Percentiles rank a stretch among this genome's conserved stretches.
Evolutionary conservation across 495 filamentous ascomycete species (phyloP).

Genomic region (Hypoxylon intermedium): DNA sequence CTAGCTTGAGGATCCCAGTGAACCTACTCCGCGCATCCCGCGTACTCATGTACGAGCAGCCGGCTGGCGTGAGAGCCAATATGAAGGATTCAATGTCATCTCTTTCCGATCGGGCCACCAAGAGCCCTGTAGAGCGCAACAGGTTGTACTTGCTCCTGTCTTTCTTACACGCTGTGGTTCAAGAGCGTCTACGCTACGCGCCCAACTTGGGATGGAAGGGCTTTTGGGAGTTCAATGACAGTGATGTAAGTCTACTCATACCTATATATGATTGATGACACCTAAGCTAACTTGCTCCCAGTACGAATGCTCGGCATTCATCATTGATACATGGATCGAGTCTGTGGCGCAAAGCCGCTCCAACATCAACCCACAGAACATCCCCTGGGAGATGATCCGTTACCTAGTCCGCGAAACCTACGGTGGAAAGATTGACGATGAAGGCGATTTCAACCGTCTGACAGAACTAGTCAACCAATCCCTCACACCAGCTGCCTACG

Average conservation of each 20-base stretch:
- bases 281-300: conserved; percentile 51
- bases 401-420: conserved; percentile 93
- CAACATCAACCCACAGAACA: conserved; percentile 89
- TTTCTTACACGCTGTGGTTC: conserved; percentile 94
- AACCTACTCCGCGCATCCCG: conserved; percentile 92
- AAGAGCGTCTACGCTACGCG: conserved; percentile 93
- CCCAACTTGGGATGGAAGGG: conserved; percentile 96
- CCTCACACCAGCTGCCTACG: conserved; percentile 86
- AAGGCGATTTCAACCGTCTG: conserved; percentile 80
- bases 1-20: conserved; percentile 94
- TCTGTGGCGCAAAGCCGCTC: conserved; percentile 78
- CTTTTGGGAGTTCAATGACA: conserved; percentile 99
- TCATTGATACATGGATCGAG: conserved; percentile 96
- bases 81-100: conserved; percentile 97
- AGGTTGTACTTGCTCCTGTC: conserved; percentile 89
- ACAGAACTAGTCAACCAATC: conserved; percentile 73
- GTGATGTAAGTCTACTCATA: conserved; percentile 75
- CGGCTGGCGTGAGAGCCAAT: conserved; percentile 93
- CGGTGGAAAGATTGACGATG: conserved; percentile 96
- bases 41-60: conserved; percentile 98
- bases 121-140: conserved; percentile 88
- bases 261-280: background rate
- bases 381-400: conserved; percentile 97
- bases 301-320: conserved; percentile 96
- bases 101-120: conserved; percentile 75